Evolutionary conservation across 2,329 filamentous ascomycete genomes (phyloP), one percentile per base, ranked within the genome.

Genomic region (Ascocoryne sarcoides): DNA sequence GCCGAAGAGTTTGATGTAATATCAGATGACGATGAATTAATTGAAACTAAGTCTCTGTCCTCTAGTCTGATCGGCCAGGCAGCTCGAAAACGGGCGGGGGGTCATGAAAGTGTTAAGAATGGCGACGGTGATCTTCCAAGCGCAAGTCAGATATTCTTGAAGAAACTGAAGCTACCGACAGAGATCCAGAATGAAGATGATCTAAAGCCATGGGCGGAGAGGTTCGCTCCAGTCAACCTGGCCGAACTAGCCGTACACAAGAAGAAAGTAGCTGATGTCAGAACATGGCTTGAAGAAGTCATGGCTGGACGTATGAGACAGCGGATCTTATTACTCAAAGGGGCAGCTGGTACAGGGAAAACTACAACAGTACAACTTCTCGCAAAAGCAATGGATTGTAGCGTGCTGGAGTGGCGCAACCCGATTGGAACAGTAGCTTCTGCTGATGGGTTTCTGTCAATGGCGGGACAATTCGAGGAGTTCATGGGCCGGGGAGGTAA

Each of bases 241-340:
- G 79, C 88, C 12, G 90, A 96, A 63, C 68, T 98, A 33, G 90
- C 84, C 0, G 90, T 98, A 14, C 89, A 98, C 62, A 95, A 93
- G 67, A 92, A 77, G 54, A 98, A 98, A 61, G 84, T 96, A 4
- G 65, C 76, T 2, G 89, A 96, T 63, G 89, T 96, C 33, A 76
- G 79, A 43, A 71, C 66, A 43, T 96, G 92, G 89, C 66, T 98
- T 23, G 76, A 84, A 32, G 76, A 81, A 56, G 84, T 87, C 14
- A 73, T 87, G 46, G 61, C 63, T 18, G 84, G 85, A 12, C 67
- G 68, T 28, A 63, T 75, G 60, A 69, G 75, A 44, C 79, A 94
- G 67, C 75, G 84, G 45, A 59, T 95, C 42, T 71, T 95, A 42
- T 70, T 98, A 19, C 68, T 98, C 32, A 95, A 93, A 61, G 92